These are phyloP conservation scores for Aureobasidium sp. DNA, from an alignment of 2,329 filamentous ascomycete species.

Conservation along the genomic window DNA sequence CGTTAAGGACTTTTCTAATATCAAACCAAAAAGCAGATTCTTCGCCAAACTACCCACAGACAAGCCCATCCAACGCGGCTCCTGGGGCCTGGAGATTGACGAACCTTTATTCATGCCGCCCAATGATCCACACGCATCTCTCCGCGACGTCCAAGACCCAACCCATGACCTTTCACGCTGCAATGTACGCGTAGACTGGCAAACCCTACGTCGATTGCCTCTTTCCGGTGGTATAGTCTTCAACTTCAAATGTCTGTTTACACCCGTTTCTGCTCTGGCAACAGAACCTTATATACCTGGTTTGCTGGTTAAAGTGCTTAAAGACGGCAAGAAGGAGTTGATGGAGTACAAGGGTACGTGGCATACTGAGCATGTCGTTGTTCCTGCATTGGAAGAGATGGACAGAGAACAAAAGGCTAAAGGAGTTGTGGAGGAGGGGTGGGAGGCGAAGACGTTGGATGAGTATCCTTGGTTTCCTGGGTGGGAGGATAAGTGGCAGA, in stretches of 20 bases:
- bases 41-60: conserved; percentile 69
- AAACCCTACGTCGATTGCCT: conserved; percentile 71
- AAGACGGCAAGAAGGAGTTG: conserved; percentile 58
- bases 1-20: not conserved
- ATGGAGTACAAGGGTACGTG: conserved; percentile 78
- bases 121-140: no score
- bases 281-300: conserved; percentile 65
- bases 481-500: conserved; percentile 65
- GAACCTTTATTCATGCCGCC: conserved; percentile 63
- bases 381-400: conserved; percentile 56
- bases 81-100: conserved; percentile 73
- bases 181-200: conserved; percentile 75
- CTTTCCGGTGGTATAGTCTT: conserved; percentile 69
- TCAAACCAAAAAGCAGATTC: conserved; percentile 42
- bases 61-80: conserved; percentile 72
- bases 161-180: conserved; percentile 44
- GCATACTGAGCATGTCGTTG: conserved; percentile 65
- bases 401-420: conserved; percentile 56
- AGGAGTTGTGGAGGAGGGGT: conserved; percentile 51
- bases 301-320: conserved; percentile 52
- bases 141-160: conserved; percentile 28
- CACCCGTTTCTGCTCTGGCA: conserved; percentile 59
- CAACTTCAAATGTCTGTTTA: conserved; percentile 85
- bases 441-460: conserved; percentile 60
- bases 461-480: conserved; percentile 69